These are phyloP conservation scores for Aspergillus sojae DNA, from an alignment of 2,329 filamentous ascomycete species.

Conservation along the genomic window DNA sequence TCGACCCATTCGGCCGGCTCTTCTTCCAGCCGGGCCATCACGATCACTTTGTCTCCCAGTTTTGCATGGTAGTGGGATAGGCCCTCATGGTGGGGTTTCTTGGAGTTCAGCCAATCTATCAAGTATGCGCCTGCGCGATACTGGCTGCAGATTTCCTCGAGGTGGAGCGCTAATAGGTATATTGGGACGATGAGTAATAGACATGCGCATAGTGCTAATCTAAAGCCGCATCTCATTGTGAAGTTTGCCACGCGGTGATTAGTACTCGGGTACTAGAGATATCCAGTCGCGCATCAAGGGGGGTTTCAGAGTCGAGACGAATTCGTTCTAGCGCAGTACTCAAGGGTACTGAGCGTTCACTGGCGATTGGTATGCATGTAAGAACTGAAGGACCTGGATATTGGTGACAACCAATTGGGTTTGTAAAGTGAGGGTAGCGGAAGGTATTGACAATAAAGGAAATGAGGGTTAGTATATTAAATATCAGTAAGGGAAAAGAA, in stretches of 20 bases:
- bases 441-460: not conserved
- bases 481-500: not conserved
- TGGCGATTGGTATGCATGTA: not conserved
- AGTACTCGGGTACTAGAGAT: not conserved
- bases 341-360: not conserved
- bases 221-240: constrained; percentile 35
- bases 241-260: not conserved
- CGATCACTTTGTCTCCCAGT: constrained; percentile 43
- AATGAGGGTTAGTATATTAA: not conserved
- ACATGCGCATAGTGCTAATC: constrained; percentile 29
- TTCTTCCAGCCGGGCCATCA: constrained; percentile 48
- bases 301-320: not conserved
- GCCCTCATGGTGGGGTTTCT: constrained; percentile 10
- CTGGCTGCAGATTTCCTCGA: constrained; percentile 38
- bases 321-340: not conserved
- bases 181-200: constrained; percentile 30
- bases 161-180: constrained; percentile 35
- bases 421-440: not conserved
- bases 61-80: constrained; percentile 7
- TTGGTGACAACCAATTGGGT: not conserved
- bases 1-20: constrained; percentile 51
- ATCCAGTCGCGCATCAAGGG: not conserved
- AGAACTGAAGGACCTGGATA: not conserved
- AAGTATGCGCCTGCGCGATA: constrained; percentile 41
- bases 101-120: constrained; percentile 31